Evolutionary conservation across 306 rosid species (phyloP).

Genomic region (Clitoria ternatea): DNA sequence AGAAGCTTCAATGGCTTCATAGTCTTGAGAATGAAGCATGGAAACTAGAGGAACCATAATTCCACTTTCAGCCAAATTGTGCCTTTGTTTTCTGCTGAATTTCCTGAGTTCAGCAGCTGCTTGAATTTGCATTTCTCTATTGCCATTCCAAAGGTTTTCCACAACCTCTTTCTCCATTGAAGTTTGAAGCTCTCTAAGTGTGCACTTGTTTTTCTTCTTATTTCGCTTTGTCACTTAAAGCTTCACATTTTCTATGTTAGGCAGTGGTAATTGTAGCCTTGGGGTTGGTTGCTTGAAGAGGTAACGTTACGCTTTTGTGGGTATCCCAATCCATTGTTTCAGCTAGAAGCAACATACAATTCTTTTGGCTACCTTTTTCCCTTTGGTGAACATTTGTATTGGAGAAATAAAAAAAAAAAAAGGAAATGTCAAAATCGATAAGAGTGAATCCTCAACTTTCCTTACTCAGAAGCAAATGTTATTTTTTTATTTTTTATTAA

Average conservation of each 20-base stretch:
- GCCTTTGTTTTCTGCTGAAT: constrained; percentile 44
- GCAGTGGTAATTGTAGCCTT: constrained; percentile 27
- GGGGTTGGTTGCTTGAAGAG: constrained; percentile 58
- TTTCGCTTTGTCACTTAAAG: neutral
- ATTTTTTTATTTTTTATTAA: neutral
- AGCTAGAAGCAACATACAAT: constrained; percentile 55
- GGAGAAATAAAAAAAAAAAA: neutral
- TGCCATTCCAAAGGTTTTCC: constrained; percentile 38
- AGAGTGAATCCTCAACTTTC: constrained; percentile 39
- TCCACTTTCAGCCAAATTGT: constrained; percentile 45
- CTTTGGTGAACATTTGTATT: constrained; percentile 22
- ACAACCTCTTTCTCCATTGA: constrained; percentile 46
- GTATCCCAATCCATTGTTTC: constrained; percentile 61
- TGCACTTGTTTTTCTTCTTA: neutral
- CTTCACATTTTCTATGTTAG: constrained; percentile 8
- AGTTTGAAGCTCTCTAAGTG: constrained; percentile 17
- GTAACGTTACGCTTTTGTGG: constrained; percentile 40
- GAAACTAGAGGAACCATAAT: constrained; percentile 47
- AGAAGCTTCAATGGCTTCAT: constrained; percentile 57
- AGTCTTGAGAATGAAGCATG: constrained; percentile 50
- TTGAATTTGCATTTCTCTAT: constrained; percentile 35
- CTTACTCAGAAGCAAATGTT: constrained; percentile 36
- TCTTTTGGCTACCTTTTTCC: constrained; percentile 38
- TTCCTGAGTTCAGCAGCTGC: constrained; percentile 46
- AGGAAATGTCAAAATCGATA: constrained; percentile 17